These are phyloP conservation scores for Tuber indicum DNA, from an alignment of 495 filamentous ascomycete genomes.

Conservation along the genomic window DNA sequence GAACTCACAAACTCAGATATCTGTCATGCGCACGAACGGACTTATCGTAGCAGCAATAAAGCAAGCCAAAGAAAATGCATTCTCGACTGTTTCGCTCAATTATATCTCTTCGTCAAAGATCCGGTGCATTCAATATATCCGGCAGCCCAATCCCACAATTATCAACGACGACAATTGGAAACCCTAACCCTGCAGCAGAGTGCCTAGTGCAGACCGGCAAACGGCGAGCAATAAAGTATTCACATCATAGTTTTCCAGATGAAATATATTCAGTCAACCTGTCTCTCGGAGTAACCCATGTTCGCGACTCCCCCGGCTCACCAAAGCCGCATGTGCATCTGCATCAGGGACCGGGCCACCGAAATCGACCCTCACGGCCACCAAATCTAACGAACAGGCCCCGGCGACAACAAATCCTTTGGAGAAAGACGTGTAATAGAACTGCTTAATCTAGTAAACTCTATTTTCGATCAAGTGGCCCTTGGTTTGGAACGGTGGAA, in stretches of 20 bases:
- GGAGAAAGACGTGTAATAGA: no score
- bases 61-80: background rate
- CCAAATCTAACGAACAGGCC: no score
- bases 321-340: background rate
- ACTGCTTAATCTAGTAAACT: no score
- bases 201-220: background rate
- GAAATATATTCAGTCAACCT: background rate
- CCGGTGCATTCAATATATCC: background rate
- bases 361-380: no score
- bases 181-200: background rate
- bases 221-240: background rate
- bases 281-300: background rate
- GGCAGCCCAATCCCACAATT: background rate
- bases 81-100: background rate
- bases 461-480: no score
- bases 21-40: background rate
- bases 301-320: background rate
- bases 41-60: background rate
- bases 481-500: no score
- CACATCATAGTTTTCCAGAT: background rate
- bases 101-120: background rate
- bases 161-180: background rate
- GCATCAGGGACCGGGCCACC: no score
- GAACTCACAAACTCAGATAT: background rate
- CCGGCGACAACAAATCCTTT: no score